Evolutionary conservation across 148 eudicot genomes (phyloP).

Genomic region (Fallopia convolvulus): DNA sequence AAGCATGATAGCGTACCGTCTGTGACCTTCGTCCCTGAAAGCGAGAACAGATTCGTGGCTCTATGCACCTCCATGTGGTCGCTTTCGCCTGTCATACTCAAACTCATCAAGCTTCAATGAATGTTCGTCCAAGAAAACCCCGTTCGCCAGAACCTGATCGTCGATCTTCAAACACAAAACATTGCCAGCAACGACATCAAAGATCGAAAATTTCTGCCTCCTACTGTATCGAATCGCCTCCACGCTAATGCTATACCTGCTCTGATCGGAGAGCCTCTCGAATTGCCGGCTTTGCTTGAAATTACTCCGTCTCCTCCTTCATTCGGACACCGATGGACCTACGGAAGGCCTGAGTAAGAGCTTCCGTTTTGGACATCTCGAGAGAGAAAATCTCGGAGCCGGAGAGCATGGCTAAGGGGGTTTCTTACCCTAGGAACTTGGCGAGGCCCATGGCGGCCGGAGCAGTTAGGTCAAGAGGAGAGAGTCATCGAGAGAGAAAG

Average conservation of each 20-base stretch:
- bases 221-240: slow-evolving; percentile 20
- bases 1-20: slow-evolving; percentile 25
- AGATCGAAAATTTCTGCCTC: slow-evolving; percentile 21
- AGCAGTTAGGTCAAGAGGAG: no score
- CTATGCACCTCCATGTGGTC: slow-evolving; percentile 17
- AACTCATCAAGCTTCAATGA: slow-evolving; percentile 24
- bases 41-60: slow-evolving; percentile 17
- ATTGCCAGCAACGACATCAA: slow-evolving; percentile 24
- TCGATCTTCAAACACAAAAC: slow-evolving; percentile 26
- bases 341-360: slow-evolving; percentile 79
- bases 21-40: slow-evolving; percentile 24
- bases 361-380: slow-evolving; percentile 93
- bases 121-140: slow-evolving; percentile 20
- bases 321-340: slow-evolving; percentile 79
- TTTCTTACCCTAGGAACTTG: slow-evolving; percentile 65
- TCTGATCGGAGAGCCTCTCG: slow-evolving; percentile 21
- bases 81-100: slow-evolving; percentile 34
- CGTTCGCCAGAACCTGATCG: slow-evolving; percentile 31
- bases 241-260: slow-evolving; percentile 16
- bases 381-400: slow-evolving; percentile 88
- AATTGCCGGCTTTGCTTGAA: slow-evolving; percentile 28
- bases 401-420: slow-evolving; percentile 85
- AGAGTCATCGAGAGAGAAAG: no score
- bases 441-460: slow-evolving; percentile 99
- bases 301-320: slow-evolving; percentile 40